Base-by-base conservation (phyloP, 169 alveolate species). In the Cryptosporidium parvum region DNA sequence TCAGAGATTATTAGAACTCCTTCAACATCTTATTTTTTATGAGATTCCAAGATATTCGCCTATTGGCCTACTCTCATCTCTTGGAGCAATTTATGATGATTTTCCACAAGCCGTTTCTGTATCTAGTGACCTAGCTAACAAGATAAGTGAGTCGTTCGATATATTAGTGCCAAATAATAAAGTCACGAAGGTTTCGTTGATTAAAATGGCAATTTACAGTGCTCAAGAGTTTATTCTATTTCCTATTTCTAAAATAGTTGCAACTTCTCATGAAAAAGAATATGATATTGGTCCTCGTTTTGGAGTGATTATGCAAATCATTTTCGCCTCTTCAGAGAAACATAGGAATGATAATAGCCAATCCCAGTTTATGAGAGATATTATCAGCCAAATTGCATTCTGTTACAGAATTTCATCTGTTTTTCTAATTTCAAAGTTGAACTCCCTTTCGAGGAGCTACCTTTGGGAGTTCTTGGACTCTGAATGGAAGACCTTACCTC, bases 31-130 rank as follows among this genome's bases (percentile, higher is more conserved):
- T 18, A 23, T 80, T 29, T 62, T 80, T 62, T 80, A 58, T 37
- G 89, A 80, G 37, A 42, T 65, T 18, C 89, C 89, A 23, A 80
- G 37, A 62, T 80, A 80, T 45, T 59, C 89, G 8, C 89, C 89
- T 1, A 65, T 80, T 8, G 89, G 89, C 16, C n/a, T 80, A 23
- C 68, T 80, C 29, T 37, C 65, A 10, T 80, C 89, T 26, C 56
- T 80, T 10, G 73, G 80, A 23, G 42, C 59, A n/a, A 62, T 80
- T 29, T 80, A 80, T 80, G 65, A 58, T 26, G 73, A 65, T 14
- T 14, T 59, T 31, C 73, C 75, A 1, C 29, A 37, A 26, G 12
- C 21, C 44, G 12, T 31, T 26, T 44, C 33, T 2, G n/a, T 80
- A 16, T 39, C 75, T n/a, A 33, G 39, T 45, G 89, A 80, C 0